Base-by-base conservation (phyloP, 441 rosid species). In the Arabidopsis lyrata region DNA sequence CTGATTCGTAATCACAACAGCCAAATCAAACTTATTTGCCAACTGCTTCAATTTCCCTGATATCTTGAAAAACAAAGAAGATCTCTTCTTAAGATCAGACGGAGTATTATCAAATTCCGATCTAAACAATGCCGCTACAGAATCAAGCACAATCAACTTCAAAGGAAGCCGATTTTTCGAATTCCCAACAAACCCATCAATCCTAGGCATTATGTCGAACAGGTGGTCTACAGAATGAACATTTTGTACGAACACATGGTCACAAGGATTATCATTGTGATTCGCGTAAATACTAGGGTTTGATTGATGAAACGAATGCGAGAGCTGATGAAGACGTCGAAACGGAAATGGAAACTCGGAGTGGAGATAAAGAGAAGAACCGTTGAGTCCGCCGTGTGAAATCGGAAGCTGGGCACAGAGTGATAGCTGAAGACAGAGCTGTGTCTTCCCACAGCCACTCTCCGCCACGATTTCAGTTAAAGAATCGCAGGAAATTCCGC, bases 381-480 rank as follows among this genome's bases (percentile, higher is more conserved):
- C 89, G 39, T 86, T 76, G 66, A 91, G 93, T 62, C 97, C 95
- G 42, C 96, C 97, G 34, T 10, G 81, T 55, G 96, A 85, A 65
- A 74, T 45, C 11, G 96, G 98, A 65, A 93, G 96, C 77, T 93
- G 96, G 62, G 87, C 85, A 65, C 63, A 75, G 74, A 91, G 92
- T 47, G 88, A 81, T 53, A 91, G 91, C 68, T 91, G 97, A 55
- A 91, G 96, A 83, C 93, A 91, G 68, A 93, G 75, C 65, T 91
- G 97, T 76, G 97, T 94, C 84, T 94, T 93, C 12, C 97, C 98
- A 57, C 88, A 83, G 66, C 95, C 93, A 57, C 95, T 94, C 73
- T 90, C 97, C 36, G 95, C 93, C 2, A 85, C 89, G 50, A 91
- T 80, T 79, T 94, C 97, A 29, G 96, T 88, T 39, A 94, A 24